These are phyloP conservation scores for Vaccinium myrtillus DNA, from an alignment of 148 eudicot species.

Conservation along the genomic window DNA sequence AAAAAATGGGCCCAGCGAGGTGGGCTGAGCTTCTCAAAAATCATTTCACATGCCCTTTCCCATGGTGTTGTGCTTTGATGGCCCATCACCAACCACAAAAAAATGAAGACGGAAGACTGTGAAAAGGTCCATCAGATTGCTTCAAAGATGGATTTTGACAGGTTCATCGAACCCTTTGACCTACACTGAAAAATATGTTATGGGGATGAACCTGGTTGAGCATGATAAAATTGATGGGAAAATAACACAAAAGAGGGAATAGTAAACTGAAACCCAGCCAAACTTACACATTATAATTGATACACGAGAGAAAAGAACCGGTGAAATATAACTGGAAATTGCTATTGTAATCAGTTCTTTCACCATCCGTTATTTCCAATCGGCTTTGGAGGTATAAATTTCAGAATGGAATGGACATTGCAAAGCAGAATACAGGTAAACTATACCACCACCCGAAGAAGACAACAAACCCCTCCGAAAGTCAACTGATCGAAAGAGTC, in stretches of 20 bases:
- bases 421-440: background rate
- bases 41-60: background rate
- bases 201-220: background rate
- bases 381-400: background rate
- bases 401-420: background rate
- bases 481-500: constrained; percentile 8
- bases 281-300: background rate
- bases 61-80: background rate
- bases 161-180: background rate
- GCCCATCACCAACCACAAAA: background rate
- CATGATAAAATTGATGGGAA: background rate
- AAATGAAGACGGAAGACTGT: background rate
- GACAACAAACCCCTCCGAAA: background rate
- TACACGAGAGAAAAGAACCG: background rate
- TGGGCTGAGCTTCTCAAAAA: background rate
- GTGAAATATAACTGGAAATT: background rate
- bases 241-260: background rate
- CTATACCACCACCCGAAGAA: too few relatives aligned
- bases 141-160: background rate
- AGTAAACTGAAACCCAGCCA: background rate
- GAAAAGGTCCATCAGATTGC: too few relatives aligned
- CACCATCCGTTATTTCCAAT: background rate
- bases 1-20: background rate
- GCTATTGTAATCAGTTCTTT: background rate
- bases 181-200: background rate